A percentile compares a stretch with the other conserved stretches of the same genome.
These are phyloP conservation scores for Ricinus communis DNA, from an alignment of 345 rosid species.

Conservation along the genomic window DNA sequence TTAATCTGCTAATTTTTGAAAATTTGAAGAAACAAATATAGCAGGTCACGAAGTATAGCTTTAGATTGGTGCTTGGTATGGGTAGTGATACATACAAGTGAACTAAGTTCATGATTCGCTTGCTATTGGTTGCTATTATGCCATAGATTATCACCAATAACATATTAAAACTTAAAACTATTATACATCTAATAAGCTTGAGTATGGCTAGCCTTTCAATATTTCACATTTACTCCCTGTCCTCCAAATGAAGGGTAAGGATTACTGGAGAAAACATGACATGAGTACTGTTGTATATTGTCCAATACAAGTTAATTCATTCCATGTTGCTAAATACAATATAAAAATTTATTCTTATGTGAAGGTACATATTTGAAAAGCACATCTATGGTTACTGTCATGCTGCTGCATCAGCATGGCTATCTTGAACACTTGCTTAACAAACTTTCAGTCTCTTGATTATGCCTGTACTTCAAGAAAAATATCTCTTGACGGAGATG, in stretches of 20 bases:
- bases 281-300: background rate
- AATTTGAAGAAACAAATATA: background rate
- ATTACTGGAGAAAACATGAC: background rate
- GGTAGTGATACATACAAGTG: background rate
- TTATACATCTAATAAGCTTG: background rate
- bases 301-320: no score
- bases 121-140: background rate
- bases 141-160: background rate
- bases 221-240: background rate
- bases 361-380: no score
- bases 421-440: background rate
- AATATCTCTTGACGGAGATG: no score
- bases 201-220: background rate
- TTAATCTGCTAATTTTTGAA: background rate
- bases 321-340: no score
- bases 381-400: background rate
- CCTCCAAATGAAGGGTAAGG: background rate
- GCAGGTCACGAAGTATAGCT: no score
- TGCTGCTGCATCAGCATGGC: background rate
- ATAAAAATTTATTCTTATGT: background rate
- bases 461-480: background rate
- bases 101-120: background rate
- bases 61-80: no score
- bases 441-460: background rate
- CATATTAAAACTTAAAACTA: background rate